phyloP scores from a whole-genome alignment of 2,329 filamentous ascomycete genomes.

The Trichocomaceae sp. region DNA sequence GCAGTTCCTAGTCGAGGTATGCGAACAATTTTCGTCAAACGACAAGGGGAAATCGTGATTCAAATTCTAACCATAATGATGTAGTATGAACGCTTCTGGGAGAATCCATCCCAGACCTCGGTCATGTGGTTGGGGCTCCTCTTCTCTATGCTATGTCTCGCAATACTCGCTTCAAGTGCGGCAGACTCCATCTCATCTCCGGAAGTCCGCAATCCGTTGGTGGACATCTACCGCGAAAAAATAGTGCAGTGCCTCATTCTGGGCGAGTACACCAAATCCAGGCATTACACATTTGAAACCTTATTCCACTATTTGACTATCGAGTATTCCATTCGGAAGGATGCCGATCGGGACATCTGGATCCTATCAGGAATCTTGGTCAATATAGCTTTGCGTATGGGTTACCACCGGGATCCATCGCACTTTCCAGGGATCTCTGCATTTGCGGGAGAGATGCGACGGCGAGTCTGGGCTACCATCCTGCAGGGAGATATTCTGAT shows the following conservation, averaged over 20 bases:
- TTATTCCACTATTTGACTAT: constrained; percentile 49
- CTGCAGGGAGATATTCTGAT: constrained; percentile 53
- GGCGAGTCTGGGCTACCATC: constrained; percentile 32
- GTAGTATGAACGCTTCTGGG: constrained; percentile 2
- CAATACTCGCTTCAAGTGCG: not conserved
- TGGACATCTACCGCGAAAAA: constrained; percentile 12
- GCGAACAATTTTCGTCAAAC: not conserved
- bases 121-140: not conserved
- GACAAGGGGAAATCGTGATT: not conserved
- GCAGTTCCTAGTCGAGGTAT: not conserved
- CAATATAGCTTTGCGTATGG: constrained; percentile 54
- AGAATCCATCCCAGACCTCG: not conserved
- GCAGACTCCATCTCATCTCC: not conserved
- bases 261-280: constrained; percentile 47
- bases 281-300: constrained; percentile 48
- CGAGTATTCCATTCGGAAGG: constrained; percentile 46
- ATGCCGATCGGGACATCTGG: constrained; percentile 48
- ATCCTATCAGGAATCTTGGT: constrained; percentile 48
- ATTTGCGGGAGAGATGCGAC: constrained; percentile 49
- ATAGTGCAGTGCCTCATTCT: constrained; percentile 49
- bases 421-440: constrained; percentile 46
- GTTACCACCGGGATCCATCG: constrained; percentile 52
- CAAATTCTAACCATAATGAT: not conserved
- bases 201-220: not conserved
- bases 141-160: constrained; percentile 2